phyloP scores from a whole-genome alignment of 805 yeast species.

The Metschnikowia bowlesiae region DNA sequence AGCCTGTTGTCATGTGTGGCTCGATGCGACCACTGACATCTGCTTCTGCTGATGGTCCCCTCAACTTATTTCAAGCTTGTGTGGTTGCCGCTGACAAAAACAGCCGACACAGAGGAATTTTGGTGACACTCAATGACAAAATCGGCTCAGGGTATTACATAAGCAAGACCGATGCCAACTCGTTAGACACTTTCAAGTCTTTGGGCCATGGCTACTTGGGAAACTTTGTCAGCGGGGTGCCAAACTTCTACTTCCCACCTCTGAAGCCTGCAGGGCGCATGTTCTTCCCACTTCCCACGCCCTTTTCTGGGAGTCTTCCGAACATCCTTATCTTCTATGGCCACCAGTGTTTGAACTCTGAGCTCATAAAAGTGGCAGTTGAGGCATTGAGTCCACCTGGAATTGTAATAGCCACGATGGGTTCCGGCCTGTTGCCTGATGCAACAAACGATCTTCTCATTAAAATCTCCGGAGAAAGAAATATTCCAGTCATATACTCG shows the following conservation, averaged over 20 bases:
- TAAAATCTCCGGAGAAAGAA: slow-evolving; percentile 31
- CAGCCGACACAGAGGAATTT: slow-evolving; percentile 53
- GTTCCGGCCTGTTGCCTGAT: slow-evolving; percentile 62
- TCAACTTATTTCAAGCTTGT: slow-evolving; percentile 68
- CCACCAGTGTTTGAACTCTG: slow-evolving; percentile 55
- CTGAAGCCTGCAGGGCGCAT: slow-evolving; percentile 49
- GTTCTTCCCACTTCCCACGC: slow-evolving; percentile 18
- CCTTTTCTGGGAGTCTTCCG: slow-evolving; percentile 22
- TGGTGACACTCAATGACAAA: slow-evolving; percentile 64
- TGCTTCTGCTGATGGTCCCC: slow-evolving; percentile 67
- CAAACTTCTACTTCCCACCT: slow-evolving; percentile 62
- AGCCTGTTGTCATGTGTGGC: slow-evolving; percentile 67
- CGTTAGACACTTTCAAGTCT: slow-evolving; percentile 63
- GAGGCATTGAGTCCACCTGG: slow-evolving; percentile 47
- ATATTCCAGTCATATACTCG: slow-evolving; percentile 57
- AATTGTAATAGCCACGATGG: slow-evolving; percentile 63
- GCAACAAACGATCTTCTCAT: slow-evolving; percentile 43
- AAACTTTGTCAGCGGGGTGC: slow-evolving; percentile 60
- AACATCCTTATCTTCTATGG: slow-evolving; percentile 56
- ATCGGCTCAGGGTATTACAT: slow-evolving; percentile 67
- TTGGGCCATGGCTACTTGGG: slow-evolving; percentile 71
- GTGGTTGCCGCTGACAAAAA: slow-evolving; percentile 52
- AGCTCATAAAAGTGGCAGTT: slow-evolving; percentile 44
- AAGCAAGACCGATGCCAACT: slow-evolving; percentile 66
- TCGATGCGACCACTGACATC: slow-evolving; percentile 73